These are phyloP conservation scores for Nakazawaea peltata DNA, from an alignment of 805 yeast species.

Conservation along the genomic window DNA sequence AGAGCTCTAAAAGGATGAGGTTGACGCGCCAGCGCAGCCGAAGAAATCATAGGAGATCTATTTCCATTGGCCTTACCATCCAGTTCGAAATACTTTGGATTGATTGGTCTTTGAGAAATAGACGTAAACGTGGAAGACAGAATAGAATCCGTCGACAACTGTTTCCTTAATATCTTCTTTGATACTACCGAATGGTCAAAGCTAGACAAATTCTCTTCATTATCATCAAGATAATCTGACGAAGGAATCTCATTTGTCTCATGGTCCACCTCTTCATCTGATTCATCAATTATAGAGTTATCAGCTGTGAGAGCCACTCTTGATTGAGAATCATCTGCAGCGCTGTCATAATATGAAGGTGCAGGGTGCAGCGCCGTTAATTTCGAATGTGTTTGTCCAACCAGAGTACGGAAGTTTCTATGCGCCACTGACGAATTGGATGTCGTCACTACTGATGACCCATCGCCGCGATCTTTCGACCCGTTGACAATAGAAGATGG, in stretches of 20 bases:
- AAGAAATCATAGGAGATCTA: neutral
- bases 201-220: constrained; percentile 8
- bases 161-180: constrained; percentile 16
- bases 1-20: constrained; percentile 7
- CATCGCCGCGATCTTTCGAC: neutral
- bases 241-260: constrained; percentile 9
- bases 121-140: constrained; percentile 20
- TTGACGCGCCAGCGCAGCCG: neutral
- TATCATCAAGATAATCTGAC: constrained; percentile 6
- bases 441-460: constrained; percentile 3
- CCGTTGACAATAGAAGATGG: neutral
- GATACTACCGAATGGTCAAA: constrained; percentile 12
- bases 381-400: neutral
- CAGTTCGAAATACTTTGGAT: constrained; percentile 16
- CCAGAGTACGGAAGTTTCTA: neutral
- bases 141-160: constrained; percentile 24
- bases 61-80: neutral
- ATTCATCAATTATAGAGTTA: constrained; percentile 4
- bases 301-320: neutral
- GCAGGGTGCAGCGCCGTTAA: constrained; percentile 3
- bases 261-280: constrained; percentile 1
- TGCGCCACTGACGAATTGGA: constrained; percentile 4
- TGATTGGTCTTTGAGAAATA: constrained; percentile 19
- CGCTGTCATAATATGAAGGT: constrained; percentile 4
- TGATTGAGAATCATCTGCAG: neutral